Conservation (phyloP, 1,284 basidiomycete genomes). For the Puccinia sorghi region DNA sequence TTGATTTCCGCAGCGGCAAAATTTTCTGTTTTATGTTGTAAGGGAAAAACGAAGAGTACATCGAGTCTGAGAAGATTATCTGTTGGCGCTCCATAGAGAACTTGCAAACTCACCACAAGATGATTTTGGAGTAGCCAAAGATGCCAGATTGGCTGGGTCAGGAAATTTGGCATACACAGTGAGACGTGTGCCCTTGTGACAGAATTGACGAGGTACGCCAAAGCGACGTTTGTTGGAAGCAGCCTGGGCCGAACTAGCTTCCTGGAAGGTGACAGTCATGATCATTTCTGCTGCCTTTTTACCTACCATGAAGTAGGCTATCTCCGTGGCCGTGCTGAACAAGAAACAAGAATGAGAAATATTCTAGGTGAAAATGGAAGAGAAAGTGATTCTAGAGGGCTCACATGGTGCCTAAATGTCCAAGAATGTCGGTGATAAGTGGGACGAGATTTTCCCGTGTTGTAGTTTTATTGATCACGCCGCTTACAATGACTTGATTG, state of each 20-base stretch:
- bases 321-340: background rate
- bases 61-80: background rate
- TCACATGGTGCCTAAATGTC: conserved; percentile 12
- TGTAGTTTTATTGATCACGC: background rate
- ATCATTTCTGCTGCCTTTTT: background rate
- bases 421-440: background rate
- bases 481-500: background rate
- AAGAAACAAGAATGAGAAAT: background rate
- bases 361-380: background rate
- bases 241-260: background rate
- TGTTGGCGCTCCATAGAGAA: background rate
- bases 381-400: background rate
- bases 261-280: conserved; percentile 3
- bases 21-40: background rate
- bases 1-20: background rate
- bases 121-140: background rate
- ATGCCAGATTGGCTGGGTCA: background rate
- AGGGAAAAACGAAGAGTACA: background rate
- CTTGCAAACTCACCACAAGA: background rate
- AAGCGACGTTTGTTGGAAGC: background rate
- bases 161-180: conserved; percentile 3
- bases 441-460: background rate
- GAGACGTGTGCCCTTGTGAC: background rate
- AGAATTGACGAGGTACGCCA: background rate
- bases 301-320: background rate